phyloP scores from a whole-genome alignment of 768 basidiomycete genomes.

The Naganishia randhawae region DNA sequence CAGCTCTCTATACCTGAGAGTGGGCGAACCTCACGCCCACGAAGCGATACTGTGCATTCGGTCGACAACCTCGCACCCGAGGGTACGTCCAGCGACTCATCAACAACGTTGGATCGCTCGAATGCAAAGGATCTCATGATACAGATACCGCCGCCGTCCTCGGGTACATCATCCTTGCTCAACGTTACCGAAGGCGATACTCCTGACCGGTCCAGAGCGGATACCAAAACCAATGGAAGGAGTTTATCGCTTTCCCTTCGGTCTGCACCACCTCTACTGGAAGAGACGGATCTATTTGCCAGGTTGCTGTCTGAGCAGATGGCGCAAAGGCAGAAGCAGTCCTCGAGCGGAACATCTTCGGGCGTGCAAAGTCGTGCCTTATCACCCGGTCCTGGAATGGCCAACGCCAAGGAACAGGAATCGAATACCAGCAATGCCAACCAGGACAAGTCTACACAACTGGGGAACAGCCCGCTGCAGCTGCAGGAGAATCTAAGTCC shows the following conservation, averaged over 20 bases:
- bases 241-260: background rate
- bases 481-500: background rate
- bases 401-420: background rate
- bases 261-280: slow-evolving; percentile 31
- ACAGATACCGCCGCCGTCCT: background rate
- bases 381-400: background rate
- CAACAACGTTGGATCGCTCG: background rate
- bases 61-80: slow-evolving; percentile 1
- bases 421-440: background rate
- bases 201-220: background rate
- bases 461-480: background rate
- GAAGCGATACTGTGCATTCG: slow-evolving; percentile 18
- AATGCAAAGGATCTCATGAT: slow-evolving; percentile 4
- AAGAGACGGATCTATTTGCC: slow-evolving; percentile 29
- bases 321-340: slow-evolving; percentile 21
- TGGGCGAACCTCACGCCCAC: background rate
- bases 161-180: background rate
- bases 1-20: background rate
- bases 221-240: too few species aligned
- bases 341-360: background rate
- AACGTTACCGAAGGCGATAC: background rate
- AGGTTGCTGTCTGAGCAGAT: slow-evolving; percentile 15
- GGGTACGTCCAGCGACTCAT: background rate
- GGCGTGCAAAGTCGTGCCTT: slow-evolving; percentile 4
- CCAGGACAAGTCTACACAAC: background rate